These are phyloP conservation scores for Fagopyrum tataricum DNA, from an alignment of 148 eudicot species.

Conservation along the genomic window DNA sequence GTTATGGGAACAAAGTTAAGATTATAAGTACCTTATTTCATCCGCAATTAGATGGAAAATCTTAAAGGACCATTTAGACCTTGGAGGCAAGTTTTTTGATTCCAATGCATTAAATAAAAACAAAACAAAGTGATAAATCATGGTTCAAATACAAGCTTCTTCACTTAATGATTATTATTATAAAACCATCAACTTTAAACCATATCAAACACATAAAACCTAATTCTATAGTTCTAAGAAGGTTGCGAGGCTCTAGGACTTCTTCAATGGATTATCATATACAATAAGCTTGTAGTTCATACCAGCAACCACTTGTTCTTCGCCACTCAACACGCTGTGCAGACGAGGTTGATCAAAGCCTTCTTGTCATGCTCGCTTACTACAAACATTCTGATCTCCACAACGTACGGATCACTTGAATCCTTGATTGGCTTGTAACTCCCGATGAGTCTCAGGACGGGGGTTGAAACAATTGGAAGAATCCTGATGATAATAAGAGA, in stretches of 20 bases:
- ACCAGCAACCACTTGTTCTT: constrained; percentile 36
- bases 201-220: too few relatives aligned
- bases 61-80: too few relatives aligned
- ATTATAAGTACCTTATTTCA: too few relatives aligned
- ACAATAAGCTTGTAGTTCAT: constrained; percentile 30
- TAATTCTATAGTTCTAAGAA: constrained; percentile 19
- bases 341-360: neutral
- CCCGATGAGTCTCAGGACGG: constrained; percentile 7
- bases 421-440: constrained; percentile 24
- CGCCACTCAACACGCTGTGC: constrained; percentile 21
- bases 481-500: neutral
- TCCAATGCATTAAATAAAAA: too few relatives aligned
- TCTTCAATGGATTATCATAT: constrained; percentile 26
- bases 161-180: too few relatives aligned
- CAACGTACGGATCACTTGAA: constrained; percentile 21
- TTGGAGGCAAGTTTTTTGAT: too few relatives aligned
- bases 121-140: too few relatives aligned
- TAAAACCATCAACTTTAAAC: too few relatives aligned
- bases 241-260: constrained; percentile 18
- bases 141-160: too few relatives aligned
- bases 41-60: too few relatives aligned
- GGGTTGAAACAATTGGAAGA: neutral
- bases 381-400: constrained; percentile 32
- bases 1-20: too few relatives aligned
- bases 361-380: constrained; percentile 30